phyloP scores from a whole-genome alignment of 371 early-diverging fungal genomes.

The Saksenaea oblongispora region DNA sequence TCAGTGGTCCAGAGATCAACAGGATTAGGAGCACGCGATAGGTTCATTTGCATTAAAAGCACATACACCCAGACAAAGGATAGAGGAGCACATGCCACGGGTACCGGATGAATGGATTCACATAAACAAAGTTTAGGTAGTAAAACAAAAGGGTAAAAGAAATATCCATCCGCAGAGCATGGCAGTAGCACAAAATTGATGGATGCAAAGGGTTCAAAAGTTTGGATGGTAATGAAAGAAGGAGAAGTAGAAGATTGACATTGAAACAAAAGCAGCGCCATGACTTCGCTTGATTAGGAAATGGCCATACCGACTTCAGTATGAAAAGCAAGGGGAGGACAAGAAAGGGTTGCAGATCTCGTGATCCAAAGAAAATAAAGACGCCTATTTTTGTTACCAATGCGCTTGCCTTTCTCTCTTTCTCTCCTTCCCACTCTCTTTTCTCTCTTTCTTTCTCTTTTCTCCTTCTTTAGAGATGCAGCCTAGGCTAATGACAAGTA shows the following conservation, averaged over 20 bases:
- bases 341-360: neutral
- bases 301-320: neutral
- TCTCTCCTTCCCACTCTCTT: neutral
- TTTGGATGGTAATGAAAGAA: neutral
- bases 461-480: neutral
- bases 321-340: neutral
- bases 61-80: neutral
- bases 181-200: neutral
- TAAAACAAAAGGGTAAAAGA: too few relatives aligned
- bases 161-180: neutral
- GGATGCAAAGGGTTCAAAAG: neutral
- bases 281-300: neutral
- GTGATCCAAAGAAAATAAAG: conserved; percentile 1
- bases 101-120: neutral
- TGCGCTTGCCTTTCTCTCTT: neutral
- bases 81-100: neutral
- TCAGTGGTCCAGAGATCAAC: neutral
- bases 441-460: neutral
- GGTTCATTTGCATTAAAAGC: neutral
- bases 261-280: neutral
- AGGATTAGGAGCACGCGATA: neutral
- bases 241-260: neutral
- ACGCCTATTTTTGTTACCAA: conserved; percentile 2
- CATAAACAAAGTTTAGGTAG: neutral
- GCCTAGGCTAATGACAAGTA: neutral